Evolutionary conservation across 306 rosid genomes (phyloP), one percentile per base, ranked within the genome.

Genomic region (Vigna trinervia): DNA sequence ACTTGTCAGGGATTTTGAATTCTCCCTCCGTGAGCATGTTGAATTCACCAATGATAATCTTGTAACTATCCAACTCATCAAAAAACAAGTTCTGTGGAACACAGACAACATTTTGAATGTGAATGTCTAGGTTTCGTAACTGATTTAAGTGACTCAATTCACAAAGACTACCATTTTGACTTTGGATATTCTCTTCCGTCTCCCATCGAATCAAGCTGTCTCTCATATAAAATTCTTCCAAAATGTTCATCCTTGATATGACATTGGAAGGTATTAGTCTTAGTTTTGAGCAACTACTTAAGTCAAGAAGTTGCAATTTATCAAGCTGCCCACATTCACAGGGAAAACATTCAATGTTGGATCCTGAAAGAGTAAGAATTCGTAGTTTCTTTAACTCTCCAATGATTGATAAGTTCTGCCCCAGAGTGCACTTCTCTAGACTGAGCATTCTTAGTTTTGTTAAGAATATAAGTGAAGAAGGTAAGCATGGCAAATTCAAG

Each of bases 171-270:
- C 61, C 39, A 39, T 48, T 65, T 51, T 36, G 20, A 30, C 50
- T 34, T 48, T 39, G 67, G 7, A 14, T 23, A 5, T n/a, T 8
- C 43, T 66, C 20, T 8, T 14, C 58, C 3, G 0, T 19, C 22
- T 77, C 71, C 90, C 84, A 77, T 32, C 13, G 3, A 19, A 51
- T 19, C 58, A 81, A 86, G 72, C 73, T 80, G 2, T 80, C 6
- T 69, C 81, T 73, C 77, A 80, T 80, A 52, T 83, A 71, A 65
- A 88, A 58, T 48, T 86, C 85, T 64, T 80, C 83, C 46, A 88
- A 73, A 57, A 34, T 52, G 12, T 4, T 82, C 74, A 84, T 67
- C 50, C 81, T 51, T 11, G 90, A 88, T 58, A 84, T 8, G 8
- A 84, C 36, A 72, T 82, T 50, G 5, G 73, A 65, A 8, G 78